phyloP scores from a whole-genome alignment of 768 basidiomycete species.

The Trametes maxima region DNA sequence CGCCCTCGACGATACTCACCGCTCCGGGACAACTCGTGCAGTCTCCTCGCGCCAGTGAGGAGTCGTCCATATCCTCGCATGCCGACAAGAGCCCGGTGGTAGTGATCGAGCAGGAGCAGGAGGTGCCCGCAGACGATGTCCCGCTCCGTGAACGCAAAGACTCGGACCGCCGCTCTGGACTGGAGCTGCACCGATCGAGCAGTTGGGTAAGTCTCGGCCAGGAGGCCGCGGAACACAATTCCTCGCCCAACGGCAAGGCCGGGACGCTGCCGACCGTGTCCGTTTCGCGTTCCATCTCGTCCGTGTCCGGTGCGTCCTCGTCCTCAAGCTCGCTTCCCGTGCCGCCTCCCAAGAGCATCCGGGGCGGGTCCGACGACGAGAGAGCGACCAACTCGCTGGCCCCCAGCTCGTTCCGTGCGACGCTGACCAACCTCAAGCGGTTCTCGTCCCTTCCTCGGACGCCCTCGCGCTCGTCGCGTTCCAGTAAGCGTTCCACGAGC shows the following conservation, averaged over 20 bases:
- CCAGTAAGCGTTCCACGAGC: slow-evolving; percentile 15
- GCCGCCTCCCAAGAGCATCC: slow-evolving; percentile 23
- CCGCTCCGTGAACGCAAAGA: slow-evolving; percentile 5
- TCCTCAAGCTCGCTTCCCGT: slow-evolving; percentile 20
- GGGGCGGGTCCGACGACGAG: slow-evolving; percentile 21
- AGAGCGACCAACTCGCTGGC: slow-evolving; percentile 3
- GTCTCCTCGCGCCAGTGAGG: slow-evolving; percentile 13
- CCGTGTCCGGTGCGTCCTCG: slow-evolving; percentile 14
- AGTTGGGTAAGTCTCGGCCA: slow-evolving; percentile 35
- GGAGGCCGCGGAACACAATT: slow-evolving; percentile 5
- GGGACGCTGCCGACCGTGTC: slow-evolving; percentile 5
- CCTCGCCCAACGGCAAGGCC: slow-evolving; percentile 28
- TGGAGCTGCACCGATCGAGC: slow-evolving; percentile 28
- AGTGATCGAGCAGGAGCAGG: slow-evolving; percentile 17
- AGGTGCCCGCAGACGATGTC: neutral
- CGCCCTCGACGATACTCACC: slow-evolving; percentile 42
- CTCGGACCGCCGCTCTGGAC: slow-evolving; percentile 13
- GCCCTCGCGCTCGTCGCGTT: slow-evolving; percentile 55
- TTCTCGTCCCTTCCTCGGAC: slow-evolving; percentile 66
- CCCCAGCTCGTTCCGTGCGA: slow-evolving; percentile 27
- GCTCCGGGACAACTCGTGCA: slow-evolving; percentile 22
- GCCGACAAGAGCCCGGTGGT: slow-evolving; percentile 11
- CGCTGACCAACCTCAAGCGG: slow-evolving; percentile 41
- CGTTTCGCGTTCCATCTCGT: slow-evolving; percentile 19
- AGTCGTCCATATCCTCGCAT: neutral